These are phyloP conservation scores for Verticillium isaacii DNA, from an alignment of 2,329 filamentous ascomycete species.

Conservation along the genomic window DNA sequence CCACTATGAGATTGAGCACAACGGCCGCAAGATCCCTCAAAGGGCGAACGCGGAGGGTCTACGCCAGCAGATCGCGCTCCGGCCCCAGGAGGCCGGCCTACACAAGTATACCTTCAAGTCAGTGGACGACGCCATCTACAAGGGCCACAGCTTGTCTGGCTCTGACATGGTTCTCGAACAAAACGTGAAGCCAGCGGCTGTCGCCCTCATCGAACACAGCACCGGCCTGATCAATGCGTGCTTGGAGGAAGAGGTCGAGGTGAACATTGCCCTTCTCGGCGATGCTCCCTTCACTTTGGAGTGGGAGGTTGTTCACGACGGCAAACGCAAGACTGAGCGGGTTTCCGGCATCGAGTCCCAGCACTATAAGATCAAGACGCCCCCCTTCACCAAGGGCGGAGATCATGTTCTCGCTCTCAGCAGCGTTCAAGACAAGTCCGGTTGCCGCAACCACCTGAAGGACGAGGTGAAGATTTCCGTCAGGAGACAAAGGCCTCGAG, in stretches of 20 bases:
- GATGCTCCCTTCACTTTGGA: conserved; percentile 86
- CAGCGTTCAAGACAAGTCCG: conserved; percentile 79
- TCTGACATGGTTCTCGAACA: conserved; percentile 68
- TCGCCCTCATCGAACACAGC: conserved; percentile 62
- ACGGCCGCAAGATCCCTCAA: conserved; percentile 33
- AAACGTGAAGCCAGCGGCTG: conserved; percentile 87
- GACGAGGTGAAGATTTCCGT: conserved; percentile 83
- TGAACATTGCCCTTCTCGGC: conserved; percentile 71
- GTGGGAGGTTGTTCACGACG: conserved; percentile 88
- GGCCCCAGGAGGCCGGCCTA: conserved; percentile 73
- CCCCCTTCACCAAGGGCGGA: conserved; percentile 71
- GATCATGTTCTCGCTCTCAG: conserved; percentile 85
- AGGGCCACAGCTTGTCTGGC: conserved; percentile 56
- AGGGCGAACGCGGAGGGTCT: conserved; percentile 61
- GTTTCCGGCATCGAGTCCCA: conserved; percentile 58
- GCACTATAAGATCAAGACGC: conserved; percentile 69
- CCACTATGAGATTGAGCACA: conserved; percentile 67
- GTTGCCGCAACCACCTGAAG: conserved; percentile 81
- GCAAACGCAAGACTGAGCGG: conserved; percentile 69
- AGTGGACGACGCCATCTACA: conserved; percentile 80
- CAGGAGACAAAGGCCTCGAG: conserved; percentile 81
- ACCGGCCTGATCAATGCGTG: conserved; percentile 62
- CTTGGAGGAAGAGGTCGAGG: conserved; percentile 73
- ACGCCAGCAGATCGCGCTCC: conserved; percentile 78
- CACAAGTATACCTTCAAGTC: conserved; percentile 83